These are phyloP conservation scores for Juncus inflexus DNA, from an alignment of 176 grass and related monocot species.

Conservation along the genomic window DNA sequence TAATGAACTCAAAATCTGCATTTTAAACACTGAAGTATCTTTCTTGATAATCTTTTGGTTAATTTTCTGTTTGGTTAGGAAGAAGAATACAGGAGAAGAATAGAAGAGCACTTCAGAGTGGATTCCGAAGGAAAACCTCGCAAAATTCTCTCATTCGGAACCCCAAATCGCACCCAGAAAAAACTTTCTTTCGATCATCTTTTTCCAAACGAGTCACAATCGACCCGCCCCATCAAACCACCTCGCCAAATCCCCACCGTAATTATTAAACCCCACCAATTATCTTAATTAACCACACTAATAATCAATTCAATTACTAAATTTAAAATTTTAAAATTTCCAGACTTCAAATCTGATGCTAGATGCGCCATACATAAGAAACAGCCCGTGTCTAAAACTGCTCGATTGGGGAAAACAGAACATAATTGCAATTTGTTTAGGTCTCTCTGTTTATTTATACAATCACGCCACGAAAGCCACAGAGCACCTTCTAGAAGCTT, in stretches of 20 bases:
- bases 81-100: conserved; percentile 40
- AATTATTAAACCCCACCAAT: neutral
- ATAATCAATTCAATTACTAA: neutral
- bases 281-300: neutral
- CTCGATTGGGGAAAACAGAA: conserved; percentile 39
- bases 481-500: conserved; percentile 14
- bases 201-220: conserved; percentile 19
- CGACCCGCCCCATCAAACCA: neutral
- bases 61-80: neutral
- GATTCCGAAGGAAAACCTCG: conserved; percentile 36
- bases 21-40: neutral
- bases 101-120: conserved; percentile 26
- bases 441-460: conserved; percentile 32
- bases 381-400: conserved; percentile 31
- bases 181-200: conserved; percentile 22
- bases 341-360: conserved; percentile 29
- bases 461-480: conserved; percentile 7
- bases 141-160: conserved; percentile 31
- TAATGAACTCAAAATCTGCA: neutral
- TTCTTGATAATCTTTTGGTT: conserved; percentile 7
- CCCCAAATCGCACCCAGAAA: conserved; percentile 12
- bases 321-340: neutral
- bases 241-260: conserved; percentile 30
- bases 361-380: conserved; percentile 24
- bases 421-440: conserved; percentile 30